A percentile compares a stretch with the other conserved stretches of the same genome.
These are phyloP conservation scores for Solanum hybrid DNA, from an alignment of 305 asterid genomes.

Conservation along the genomic window DNA sequence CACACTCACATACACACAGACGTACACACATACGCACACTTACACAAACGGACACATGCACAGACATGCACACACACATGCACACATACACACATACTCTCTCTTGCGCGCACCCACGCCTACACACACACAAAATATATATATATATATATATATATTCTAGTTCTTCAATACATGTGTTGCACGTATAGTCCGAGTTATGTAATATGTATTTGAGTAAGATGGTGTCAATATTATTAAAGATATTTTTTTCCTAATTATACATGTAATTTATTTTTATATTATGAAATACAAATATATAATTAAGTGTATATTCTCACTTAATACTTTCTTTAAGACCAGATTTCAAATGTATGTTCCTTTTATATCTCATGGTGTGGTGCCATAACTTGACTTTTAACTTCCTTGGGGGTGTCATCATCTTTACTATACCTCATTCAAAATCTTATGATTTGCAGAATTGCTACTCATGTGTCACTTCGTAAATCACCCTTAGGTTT, in stretches of 20 bases:
- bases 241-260: background rate
- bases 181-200: too few species aligned
- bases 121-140: too few species aligned
- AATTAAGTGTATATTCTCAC: background rate
- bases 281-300: background rate
- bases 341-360: background rate
- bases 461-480: background rate
- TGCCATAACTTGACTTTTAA: background rate
- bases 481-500: background rate
- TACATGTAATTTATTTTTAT: background rate
- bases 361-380: background rate
- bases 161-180: too few species aligned
- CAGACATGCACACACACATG: background rate
- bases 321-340: background rate
- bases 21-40: background rate
- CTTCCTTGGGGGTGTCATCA: background rate
- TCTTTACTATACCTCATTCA: background rate
- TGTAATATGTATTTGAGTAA: background rate
- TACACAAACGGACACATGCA: background rate
- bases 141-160: too few species aligned
- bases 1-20: too few species aligned
- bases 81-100: background rate
- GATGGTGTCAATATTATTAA: background rate
- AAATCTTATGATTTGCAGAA: background rate
- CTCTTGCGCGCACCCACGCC: too few species aligned